phyloP scores from a whole-genome alignment of 331 rosid genomes.

The Phaseolus coccineus region DNA sequence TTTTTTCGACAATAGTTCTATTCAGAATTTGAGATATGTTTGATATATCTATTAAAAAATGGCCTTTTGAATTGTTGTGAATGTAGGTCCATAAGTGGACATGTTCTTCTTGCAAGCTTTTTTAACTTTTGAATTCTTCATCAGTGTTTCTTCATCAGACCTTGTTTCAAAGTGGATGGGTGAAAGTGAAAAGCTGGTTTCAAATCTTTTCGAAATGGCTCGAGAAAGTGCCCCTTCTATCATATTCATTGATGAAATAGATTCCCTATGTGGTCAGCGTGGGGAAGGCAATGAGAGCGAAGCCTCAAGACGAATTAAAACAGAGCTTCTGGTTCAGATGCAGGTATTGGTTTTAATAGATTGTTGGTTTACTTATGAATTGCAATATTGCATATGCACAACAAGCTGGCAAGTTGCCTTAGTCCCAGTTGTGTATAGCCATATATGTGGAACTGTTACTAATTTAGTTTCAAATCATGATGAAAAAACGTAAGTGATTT shows the following conservation, averaged over 20 bases:
- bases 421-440: conserved; percentile 3
- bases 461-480: conserved; percentile 9
- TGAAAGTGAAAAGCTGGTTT: conserved; percentile 97
- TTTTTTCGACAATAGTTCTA: not conserved
- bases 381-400: conserved; percentile 17
- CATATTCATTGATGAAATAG: conserved; percentile 95
- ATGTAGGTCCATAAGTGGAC: conserved; percentile 48
- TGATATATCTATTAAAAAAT: conserved; percentile 20
- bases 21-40: conserved; percentile 3
- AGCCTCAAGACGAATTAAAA: conserved; percentile 98
- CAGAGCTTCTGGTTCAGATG: conserved; percentile 99
- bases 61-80: conserved; percentile 20
- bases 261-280: conserved; percentile 95
- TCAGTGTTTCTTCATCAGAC: conserved; percentile 95
- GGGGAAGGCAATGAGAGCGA: conserved; percentile 99
- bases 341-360: conserved; percentile 68
- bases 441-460: not conserved
- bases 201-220: conserved; percentile 97
- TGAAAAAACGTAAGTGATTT: not conserved
- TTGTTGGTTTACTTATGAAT: conserved; percentile 24
- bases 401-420: not conserved
- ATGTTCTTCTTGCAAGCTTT: conserved; percentile 45
- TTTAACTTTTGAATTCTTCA: conserved; percentile 53
- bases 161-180: conserved; percentile 99
- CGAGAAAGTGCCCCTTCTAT: conserved; percentile 98